Conservation (phyloP, 164 flowering plant species). For the Vitis vinifera region ASM3070453v1 NC_081822.1:754501-755000, state of each 20-base stretch:
- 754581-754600: slow-evolving; percentile 66
- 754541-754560: slow-evolving; percentile 55
- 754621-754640: slow-evolving; percentile 64
- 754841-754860: no score
- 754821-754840: no score
- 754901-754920: no score
- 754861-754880: no score
- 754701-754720: slow-evolving; percentile 58
- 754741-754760: slow-evolving; percentile 41
- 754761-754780: not conserved
- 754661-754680: slow-evolving; percentile 67
- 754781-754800: not conserved
- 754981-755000: no score
- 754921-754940: no score
- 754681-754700: slow-evolving; percentile 48
- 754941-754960: no score
- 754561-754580: slow-evolving; percentile 57
- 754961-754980: no score
- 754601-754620: slow-evolving; percentile 75
- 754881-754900: no score
- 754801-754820: no score
- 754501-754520: slow-evolving; percentile 49
- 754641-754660: slow-evolving; percentile 42
- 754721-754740: slow-evolving; percentile 44
- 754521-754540: slow-evolving; percentile 72